Evolutionary conservation across 371 early-diverging fungal species (phyloP).

Genomic region (Rhizopus microsporus): DNA sequence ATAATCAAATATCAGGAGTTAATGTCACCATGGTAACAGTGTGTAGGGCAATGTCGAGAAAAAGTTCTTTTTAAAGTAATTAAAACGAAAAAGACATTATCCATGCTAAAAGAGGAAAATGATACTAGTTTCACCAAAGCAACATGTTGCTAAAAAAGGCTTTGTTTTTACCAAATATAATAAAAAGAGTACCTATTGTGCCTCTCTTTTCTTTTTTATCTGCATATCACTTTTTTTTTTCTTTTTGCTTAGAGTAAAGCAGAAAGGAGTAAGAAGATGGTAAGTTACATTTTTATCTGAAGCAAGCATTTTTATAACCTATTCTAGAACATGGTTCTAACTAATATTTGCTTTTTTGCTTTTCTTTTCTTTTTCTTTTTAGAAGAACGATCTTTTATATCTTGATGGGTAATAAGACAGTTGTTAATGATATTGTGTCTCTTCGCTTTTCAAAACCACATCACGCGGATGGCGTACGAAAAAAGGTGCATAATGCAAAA

Average conservation of each 20-base stretch:
- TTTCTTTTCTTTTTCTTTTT: not conserved
- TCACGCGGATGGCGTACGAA: slow-evolving; percentile 15
- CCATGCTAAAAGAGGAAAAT: not conserved
- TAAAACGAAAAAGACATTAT: too few species aligned
- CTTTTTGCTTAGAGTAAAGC: not conserved
- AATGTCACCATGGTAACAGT: too few species aligned
- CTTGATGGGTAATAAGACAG: slow-evolving; percentile 25
- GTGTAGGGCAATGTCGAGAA: too few species aligned
- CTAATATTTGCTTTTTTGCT: slow-evolving; percentile 1
- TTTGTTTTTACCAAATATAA: slow-evolving; percentile 9
- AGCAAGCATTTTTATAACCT: slow-evolving; percentile 3
- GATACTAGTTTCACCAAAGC: slow-evolving; percentile 4
- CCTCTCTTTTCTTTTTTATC: too few species aligned
- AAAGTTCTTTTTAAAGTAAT: too few species aligned
- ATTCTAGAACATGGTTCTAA: slow-evolving; percentile 2
- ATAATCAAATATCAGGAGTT: too few species aligned
- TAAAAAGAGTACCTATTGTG: slow-evolving; percentile 6
- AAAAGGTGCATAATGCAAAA: slow-evolving; percentile 13
- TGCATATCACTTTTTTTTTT: not conserved
- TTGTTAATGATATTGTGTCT: slow-evolving; percentile 7
- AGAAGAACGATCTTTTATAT: not conserved
- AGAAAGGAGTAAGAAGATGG: slow-evolving; percentile 7
- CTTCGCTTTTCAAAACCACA: slow-evolving; percentile 11
- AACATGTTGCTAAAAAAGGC: slow-evolving; percentile 20
- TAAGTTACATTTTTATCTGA: slow-evolving; percentile 19